A percentile compares a stretch with the other conserved stretches of the same genome.
phyloP scores from a whole-genome alignment of 257 asterid genomes.

The Solanum virginianum region DNA sequence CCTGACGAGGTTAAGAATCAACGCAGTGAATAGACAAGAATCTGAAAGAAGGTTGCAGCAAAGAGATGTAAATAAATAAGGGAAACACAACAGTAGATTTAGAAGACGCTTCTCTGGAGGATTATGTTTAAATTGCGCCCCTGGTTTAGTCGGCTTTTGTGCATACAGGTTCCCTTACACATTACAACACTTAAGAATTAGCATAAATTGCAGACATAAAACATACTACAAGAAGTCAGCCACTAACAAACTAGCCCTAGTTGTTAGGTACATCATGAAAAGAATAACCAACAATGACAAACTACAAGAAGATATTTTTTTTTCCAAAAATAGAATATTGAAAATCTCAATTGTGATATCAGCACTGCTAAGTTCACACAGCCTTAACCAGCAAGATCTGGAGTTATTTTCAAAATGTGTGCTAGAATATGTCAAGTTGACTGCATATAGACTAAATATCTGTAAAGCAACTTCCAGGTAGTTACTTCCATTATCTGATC shows the following conservation, averaged over 20 bases:
- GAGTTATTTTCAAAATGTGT: neutral
- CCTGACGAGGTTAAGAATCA: too few species aligned
- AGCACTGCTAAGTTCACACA: neutral
- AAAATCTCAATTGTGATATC: neutral
- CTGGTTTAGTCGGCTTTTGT: too few species aligned
- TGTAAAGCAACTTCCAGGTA: neutral
- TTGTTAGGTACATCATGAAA: neutral
- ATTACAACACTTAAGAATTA: neutral
- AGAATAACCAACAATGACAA: neutral
- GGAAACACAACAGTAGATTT: too few species aligned
- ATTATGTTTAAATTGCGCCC: too few species aligned
- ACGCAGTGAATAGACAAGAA: too few species aligned
- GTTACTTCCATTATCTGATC: neutral
- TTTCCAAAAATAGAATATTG: neutral
- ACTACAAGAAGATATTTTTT: neutral
- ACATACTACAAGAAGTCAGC: neutral
- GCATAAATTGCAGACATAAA: neutral
- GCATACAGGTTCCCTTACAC: too few species aligned
- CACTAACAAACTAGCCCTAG: neutral
- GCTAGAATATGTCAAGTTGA: neutral
- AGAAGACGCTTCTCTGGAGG: too few species aligned
- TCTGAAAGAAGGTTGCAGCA: too few species aligned
- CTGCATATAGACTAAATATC: neutral
- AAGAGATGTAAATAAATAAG: too few species aligned
- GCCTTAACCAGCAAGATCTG: neutral